Percentiles rank a stretch among this genome's conserved stretches.
These are phyloP conservation scores for Alternaria tenuissima DNA, from an alignment of 2,329 filamentous ascomycete species.

Conservation along the genomic window DNA sequence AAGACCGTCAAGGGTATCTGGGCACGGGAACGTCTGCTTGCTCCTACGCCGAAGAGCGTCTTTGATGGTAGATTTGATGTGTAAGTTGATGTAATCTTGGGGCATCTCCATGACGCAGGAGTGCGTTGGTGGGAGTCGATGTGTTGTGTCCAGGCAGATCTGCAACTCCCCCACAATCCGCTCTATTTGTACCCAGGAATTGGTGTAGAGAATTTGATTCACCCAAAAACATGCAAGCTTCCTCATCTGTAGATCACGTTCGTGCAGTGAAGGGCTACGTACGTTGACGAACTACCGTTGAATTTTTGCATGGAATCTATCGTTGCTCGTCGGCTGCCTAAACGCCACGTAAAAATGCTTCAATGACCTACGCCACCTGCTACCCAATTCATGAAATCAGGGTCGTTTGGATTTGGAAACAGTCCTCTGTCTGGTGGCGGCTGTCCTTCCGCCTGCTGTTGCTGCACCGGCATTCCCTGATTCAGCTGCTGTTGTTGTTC, in stretches of 20 bases:
- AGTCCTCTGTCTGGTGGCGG: slow-evolving; percentile 61
- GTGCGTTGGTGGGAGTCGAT: background rate
- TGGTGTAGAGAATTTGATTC: background rate
- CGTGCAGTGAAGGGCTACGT: background rate
- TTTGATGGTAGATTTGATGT: background rate
- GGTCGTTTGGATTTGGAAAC: slow-evolving; percentile 72
- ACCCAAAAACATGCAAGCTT: background rate
- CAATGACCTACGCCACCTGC: slow-evolving; percentile 72
- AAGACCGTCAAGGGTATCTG: background rate
- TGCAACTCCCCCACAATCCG: background rate
- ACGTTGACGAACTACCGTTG: background rate
- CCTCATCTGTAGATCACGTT: background rate
- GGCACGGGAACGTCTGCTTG: background rate
- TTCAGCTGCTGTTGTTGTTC: slow-evolving; percentile 45
- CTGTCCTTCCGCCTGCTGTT: slow-evolving; percentile 39
- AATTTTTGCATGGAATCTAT: background rate
- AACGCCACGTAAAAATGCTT: background rate
- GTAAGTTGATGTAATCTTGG: background rate
- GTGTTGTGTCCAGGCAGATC: background rate
- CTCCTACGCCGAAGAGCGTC: background rate
- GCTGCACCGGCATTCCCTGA: slow-evolving; percentile 20
- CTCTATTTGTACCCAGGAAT: background rate
- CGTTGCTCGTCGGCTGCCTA: background rate
- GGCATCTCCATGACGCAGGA: background rate
- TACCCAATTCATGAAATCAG: slow-evolving; percentile 73